These are phyloP conservation scores for Amanita subjunquillea DNA, from an alignment of 768 basidiomycete species.

Conservation along the genomic window DNA sequence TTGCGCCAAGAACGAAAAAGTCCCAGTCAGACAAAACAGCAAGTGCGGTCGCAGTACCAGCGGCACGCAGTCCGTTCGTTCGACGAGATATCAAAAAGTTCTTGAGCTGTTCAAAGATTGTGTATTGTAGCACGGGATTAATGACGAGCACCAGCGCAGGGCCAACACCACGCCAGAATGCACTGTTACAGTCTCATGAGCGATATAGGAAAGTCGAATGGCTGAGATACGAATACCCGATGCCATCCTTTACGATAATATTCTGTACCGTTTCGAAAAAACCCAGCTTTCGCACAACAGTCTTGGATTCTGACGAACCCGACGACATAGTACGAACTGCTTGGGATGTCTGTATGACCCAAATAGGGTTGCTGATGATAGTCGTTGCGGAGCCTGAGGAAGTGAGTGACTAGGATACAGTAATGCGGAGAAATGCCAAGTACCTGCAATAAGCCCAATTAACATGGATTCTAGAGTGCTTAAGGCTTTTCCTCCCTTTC, in stretches of 20 bases:
- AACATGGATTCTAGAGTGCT: constrained; percentile 85
- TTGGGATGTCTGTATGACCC: constrained; percentile 93
- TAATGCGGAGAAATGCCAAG: constrained; percentile 5
- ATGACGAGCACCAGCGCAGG: constrained; percentile 90
- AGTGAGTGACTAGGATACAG: constrained; percentile 1
- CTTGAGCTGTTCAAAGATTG: constrained; percentile 92
- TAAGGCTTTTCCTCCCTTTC: constrained; percentile 55
- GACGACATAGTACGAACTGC: constrained; percentile 50
- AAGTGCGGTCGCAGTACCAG: constrained; percentile 31
- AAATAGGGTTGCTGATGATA: constrained; percentile 86
- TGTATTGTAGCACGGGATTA: constrained; percentile 93
- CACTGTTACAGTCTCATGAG: constrained; percentile 20
- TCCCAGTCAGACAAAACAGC: constrained; percentile 72
- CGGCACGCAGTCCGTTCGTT: constrained; percentile 38
- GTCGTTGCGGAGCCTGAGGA: constrained; percentile 78
- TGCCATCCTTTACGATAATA: constrained; percentile 67
- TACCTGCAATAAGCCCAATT: constrained; percentile 80
- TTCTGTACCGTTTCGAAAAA: constrained; percentile 55
- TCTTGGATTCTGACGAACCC: constrained; percentile 18
- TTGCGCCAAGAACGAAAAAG: constrained; percentile 89
- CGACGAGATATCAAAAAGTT: constrained; percentile 64
- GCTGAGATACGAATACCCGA: constrained; percentile 21
- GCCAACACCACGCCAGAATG: constrained; percentile 88
- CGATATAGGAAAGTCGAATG: background rate
- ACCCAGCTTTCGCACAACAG: constrained; percentile 39